phyloP scores from a whole-genome alignment of 306 rosid genomes.

The Pterocarpus macrocarpus region DNA sequence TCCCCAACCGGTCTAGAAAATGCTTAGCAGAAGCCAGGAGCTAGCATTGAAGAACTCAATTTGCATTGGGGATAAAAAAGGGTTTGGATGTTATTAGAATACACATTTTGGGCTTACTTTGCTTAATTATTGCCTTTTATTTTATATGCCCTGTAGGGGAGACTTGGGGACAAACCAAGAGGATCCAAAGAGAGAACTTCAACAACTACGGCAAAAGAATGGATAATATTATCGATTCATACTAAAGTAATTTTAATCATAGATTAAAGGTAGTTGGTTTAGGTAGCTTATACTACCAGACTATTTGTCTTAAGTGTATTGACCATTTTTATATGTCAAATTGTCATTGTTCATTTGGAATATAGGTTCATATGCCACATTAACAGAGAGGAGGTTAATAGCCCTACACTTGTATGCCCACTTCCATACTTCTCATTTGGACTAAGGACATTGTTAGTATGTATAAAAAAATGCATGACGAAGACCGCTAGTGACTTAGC shows the following conservation, averaged over 20 bases:
- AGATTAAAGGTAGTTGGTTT: conserved; percentile 65
- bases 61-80: conserved; percentile 35
- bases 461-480: background rate
- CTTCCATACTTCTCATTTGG: conserved; percentile 15
- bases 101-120: conserved; percentile 19
- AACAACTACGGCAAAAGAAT: conserved; percentile 58
- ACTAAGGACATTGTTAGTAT: background rate
- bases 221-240: conserved; percentile 45
- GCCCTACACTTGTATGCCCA: conserved; percentile 7
- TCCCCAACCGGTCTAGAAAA: conserved; percentile 44
- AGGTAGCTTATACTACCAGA: conserved; percentile 61
- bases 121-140: conserved; percentile 21
- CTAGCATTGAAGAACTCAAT: conserved; percentile 55
- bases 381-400: conserved; percentile 18
- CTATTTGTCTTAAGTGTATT: conserved; percentile 54
- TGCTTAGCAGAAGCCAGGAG: conserved; percentile 42
- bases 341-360: conserved; percentile 13
- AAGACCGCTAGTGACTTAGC: conserved; percentile 10
- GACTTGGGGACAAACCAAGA: conserved; percentile 56
- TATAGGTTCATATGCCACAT: conserved; percentile 32
- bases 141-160: conserved; percentile 33
- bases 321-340: conserved; percentile 38
- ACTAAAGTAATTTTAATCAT: conserved; percentile 33
- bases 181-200: conserved; percentile 66
- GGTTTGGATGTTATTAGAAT: conserved; percentile 34